These are phyloP conservation scores for Saussurea involucrata DNA, from an alignment of 129 eudicot species.

Conservation along the genomic window DNA sequence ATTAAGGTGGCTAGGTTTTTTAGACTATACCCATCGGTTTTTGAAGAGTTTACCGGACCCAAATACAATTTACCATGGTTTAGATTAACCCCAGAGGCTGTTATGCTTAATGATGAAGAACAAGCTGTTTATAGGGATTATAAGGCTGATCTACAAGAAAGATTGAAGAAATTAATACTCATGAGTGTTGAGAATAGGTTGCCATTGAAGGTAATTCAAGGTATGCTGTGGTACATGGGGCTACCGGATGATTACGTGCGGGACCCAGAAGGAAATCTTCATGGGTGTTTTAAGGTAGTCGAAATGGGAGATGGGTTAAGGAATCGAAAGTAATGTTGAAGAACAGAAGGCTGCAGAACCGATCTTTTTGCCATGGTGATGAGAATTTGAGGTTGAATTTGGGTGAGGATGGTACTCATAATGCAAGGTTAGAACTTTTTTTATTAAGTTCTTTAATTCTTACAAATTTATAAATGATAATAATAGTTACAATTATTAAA, in stretches of 20 bases:
- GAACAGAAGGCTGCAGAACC: too few relatives aligned
- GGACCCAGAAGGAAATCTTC: constrained; percentile 39
- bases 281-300: constrained; percentile 54
- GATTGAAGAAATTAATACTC: constrained; percentile 55
- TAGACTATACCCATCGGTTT: constrained; percentile 65
- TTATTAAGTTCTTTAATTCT: too few relatives aligned
- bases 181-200: constrained; percentile 64
- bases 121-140: constrained; percentile 45
- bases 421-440: too few relatives aligned
- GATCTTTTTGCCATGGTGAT: too few relatives aligned
- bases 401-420: too few relatives aligned
- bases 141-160: constrained; percentile 45
- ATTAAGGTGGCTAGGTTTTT: constrained; percentile 66
- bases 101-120: constrained; percentile 52
- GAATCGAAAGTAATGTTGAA: too few relatives aligned
- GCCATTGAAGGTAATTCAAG: constrained; percentile 67
- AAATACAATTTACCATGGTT: constrained; percentile 77
- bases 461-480: too few relatives aligned
- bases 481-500: too few relatives aligned
- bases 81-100: constrained; percentile 60
- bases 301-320: too few relatives aligned
- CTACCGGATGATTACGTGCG: constrained; percentile 58
- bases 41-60: constrained; percentile 75
- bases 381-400: too few relatives aligned
- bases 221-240: constrained; percentile 81